Conservation (phyloP, 192 early-diverging fungal genomes). For the Lunasporangiospora selenospora region DNA sequence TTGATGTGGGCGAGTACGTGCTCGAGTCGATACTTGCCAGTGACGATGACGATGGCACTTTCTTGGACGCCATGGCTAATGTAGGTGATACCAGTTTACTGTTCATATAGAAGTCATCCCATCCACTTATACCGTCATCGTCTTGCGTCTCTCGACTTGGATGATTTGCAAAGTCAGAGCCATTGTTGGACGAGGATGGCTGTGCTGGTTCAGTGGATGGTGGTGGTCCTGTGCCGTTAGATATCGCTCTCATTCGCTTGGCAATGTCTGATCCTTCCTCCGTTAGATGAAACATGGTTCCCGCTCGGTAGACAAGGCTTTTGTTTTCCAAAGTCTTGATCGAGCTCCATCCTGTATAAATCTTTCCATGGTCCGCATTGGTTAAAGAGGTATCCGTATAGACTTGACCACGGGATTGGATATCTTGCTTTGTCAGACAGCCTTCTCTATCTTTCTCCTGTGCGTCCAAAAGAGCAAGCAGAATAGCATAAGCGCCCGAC, state of each 20-base stretch:
- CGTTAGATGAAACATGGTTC: slow-evolving; percentile 71
- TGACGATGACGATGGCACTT: too few species aligned
- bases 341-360: slow-evolving; percentile 80
- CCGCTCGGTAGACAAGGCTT: slow-evolving; percentile 67
- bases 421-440: slow-evolving; percentile 70
- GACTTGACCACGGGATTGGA: slow-evolving; percentile 67
- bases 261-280: slow-evolving; percentile 75
- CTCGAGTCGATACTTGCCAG: too few species aligned
- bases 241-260: slow-evolving; percentile 47
- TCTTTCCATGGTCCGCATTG: slow-evolving; percentile 49
- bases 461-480: slow-evolving; percentile 66
- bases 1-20: too few species aligned
- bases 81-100: too few species aligned
- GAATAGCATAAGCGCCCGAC: slow-evolving; percentile 82
- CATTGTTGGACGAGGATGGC: too few species aligned
- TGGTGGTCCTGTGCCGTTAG: slow-evolving; percentile 35
- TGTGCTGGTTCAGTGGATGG: too few species aligned
- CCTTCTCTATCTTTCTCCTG: slow-evolving; percentile 18
- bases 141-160: too few species aligned
- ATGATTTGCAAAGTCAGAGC: too few species aligned
- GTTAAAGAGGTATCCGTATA: slow-evolving; percentile 74
- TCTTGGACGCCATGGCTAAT: too few species aligned
- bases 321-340: slow-evolving; percentile 79
- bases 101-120: too few species aligned
- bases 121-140: too few species aligned